Evolutionary conservation across 2,329 filamentous ascomycete species (phyloP), one percentile per base, ranked within the genome.

Genomic region (Nemania abortiva): DNA sequence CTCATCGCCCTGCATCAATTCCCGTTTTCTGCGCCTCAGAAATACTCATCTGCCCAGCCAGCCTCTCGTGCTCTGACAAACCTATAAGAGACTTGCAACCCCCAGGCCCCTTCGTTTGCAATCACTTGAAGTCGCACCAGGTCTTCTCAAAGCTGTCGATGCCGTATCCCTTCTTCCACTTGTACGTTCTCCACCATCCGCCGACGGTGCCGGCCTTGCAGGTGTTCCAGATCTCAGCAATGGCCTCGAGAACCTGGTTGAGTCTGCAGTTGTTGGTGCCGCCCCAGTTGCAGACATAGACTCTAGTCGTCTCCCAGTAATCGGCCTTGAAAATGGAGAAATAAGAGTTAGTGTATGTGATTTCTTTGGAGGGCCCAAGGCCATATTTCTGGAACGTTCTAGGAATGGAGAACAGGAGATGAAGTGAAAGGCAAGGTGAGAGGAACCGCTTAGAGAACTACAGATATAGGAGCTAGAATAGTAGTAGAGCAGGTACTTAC

Each of bases 261-360:
- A 65, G 54, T 20, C 5, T 22, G 34, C 62, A 65, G 31, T 49
- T 13, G 31, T 65, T 65, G 42, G 5, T 42, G 9, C 42, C 54
- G 15, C 53, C 62, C 53, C 53, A 65, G 29, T 65, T 65, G 42
- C 62, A 65, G 42, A 58, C 62, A 18, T 29, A 65, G 22, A 52
- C 62, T 20, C 62, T 34, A 29, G 54, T 50, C n/a, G 45, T 52
- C 20, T 57, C 2, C 39, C 42, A 50, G 54, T 50, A 42, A 18
- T 65, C 62, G 27, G 9, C 20, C 59, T 27, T 62, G 13, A 0
- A 7, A 18, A 13, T 2, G 7, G 7, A 22, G 9, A 7, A 2
- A n/a, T 15, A 2, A 3, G 6, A 1, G 24, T 65, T 58, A 65
- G 62, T 15, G 13, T 18, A n/a, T 3, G 27, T 6, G 1, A 1